Conservation (phyloP, 345 rosid species). For the Stellera chamaejasme region DNA sequence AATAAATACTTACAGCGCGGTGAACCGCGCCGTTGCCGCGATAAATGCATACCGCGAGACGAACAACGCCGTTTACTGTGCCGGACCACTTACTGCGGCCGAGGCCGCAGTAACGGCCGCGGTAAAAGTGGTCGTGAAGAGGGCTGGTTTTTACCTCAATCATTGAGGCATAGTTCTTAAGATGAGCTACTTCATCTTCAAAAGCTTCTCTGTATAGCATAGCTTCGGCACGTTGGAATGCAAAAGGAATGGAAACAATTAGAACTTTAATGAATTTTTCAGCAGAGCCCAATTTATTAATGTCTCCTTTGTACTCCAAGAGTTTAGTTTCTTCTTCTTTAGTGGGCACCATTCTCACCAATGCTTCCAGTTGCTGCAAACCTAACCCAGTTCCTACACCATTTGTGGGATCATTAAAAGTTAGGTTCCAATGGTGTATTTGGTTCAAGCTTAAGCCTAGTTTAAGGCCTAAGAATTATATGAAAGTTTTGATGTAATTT, state of each 20-base stretch:
- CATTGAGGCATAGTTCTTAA: constrained; percentile 81
- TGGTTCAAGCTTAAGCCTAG: too few relatives aligned
- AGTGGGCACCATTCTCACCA: constrained; percentile 83
- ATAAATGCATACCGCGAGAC: too few relatives aligned
- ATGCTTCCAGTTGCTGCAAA: constrained; percentile 81
- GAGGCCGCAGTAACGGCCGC: too few relatives aligned
- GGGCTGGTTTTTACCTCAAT: constrained; percentile 35
- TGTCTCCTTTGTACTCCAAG: constrained; percentile 52
- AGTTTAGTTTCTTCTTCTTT: constrained; percentile 89
- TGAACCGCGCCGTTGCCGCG: too few relatives aligned
- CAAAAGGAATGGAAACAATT: constrained; percentile 46
- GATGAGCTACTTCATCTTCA: constrained; percentile 84
- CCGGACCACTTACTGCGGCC: too few relatives aligned
- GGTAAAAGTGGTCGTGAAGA: too few relatives aligned
- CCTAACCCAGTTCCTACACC: constrained; percentile 59
- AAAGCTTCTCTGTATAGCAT: constrained; percentile 89
- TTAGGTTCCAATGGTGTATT: too few relatives aligned
- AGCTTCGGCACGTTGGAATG: constrained; percentile 72
- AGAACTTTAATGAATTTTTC: constrained; percentile 64
- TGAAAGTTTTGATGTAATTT: too few relatives aligned
- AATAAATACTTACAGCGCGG: too few relatives aligned
- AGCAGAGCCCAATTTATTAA: constrained; percentile 75
- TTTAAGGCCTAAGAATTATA: too few relatives aligned
- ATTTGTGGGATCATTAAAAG: neutral
- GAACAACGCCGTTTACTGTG: too few relatives aligned